Evolutionary conservation across 2,329 filamentous ascomycete genomes (phyloP).

Genomic region (Pseudogymnoascus sp.): DNA sequence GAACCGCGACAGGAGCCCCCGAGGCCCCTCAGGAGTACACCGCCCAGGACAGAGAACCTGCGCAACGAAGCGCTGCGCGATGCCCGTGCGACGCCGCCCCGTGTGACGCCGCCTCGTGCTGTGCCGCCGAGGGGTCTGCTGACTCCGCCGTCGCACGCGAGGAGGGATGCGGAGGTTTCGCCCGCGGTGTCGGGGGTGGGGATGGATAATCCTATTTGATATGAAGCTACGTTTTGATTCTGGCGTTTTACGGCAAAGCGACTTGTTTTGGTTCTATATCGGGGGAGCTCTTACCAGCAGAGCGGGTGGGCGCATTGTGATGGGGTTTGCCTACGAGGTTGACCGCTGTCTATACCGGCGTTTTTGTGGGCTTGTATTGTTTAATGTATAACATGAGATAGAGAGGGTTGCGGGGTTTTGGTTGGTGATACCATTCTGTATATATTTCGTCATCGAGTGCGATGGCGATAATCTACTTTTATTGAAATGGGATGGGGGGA

Average conservation of each 20-base stretch:
- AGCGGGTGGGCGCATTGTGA: background rate
- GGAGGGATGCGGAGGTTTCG: background rate
- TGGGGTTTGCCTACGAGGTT: background rate
- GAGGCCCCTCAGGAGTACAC: background rate
- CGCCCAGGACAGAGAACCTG: background rate
- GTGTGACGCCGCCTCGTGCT: background rate
- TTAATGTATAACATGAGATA: slow-evolving; percentile 4
- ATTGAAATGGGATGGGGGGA: background rate
- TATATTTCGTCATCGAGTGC: background rate
- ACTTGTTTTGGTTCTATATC: background rate
- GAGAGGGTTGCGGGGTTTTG: background rate
- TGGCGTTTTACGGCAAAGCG: slow-evolving; percentile 1
- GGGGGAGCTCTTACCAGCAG: background rate
- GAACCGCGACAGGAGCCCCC: background rate
- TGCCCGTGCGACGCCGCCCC: background rate
- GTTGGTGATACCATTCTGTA: background rate
- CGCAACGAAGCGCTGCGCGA: background rate
- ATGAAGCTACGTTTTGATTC: slow-evolving; percentile 1
- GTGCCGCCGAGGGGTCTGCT: background rate
- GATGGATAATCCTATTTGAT: slow-evolving; percentile 25
- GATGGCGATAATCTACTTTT: background rate
- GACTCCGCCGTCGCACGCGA: background rate
- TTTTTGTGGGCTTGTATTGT: background rate
- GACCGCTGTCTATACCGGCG: background rate
- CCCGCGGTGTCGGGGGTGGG: slow-evolving; percentile 15